Base-by-base conservation (phyloP, 1,139 yeast species). In the Suhomyces wounanorum region DNA sequence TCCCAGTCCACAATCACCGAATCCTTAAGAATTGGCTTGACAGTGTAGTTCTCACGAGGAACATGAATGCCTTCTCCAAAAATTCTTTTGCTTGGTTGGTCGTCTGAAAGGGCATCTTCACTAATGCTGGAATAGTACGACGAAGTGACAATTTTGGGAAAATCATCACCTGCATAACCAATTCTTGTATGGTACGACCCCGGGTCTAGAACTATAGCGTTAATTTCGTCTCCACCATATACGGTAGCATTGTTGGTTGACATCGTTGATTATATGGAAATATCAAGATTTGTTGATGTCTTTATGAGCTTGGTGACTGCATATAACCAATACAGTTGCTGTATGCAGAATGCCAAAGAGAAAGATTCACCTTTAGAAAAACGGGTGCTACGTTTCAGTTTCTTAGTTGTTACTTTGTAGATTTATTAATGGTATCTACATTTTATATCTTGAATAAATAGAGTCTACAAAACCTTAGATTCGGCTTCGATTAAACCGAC, bases 151-250 rank as follows among this genome's bases (percentile, higher is more conserved):
- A 86, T 73, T 57, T 87, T 84, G 8, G 99, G 99, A 53, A 84
- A 81, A 67, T 94, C 99, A 56, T 91, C 96, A 9, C 99, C 99
- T 5, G 98, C 96, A 67, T 83, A 92, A 1, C 99, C 99, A 23
- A 88, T 83, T 52, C 95, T 82, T 3, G 97, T 90, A 54, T 83
- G 75, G 57, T 78, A 83, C 10, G 97, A 85, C 25, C 99, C 98
- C 0, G 96, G 92, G 66, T 94, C 99, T 35, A 94, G 77, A 26
- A 94, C 96, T 8, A 94, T 77, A 36, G 99, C 97, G 55, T 90
- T 84, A 55, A 94, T 87, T 67, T 92, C 97, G 68, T 92, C 95
- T 52, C 81, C 81, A 37, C 80, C 81, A 52, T 76, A 77, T 11
- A 76, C 78, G 30, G 59, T 52, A 46, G 55, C 39, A 33, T 43